A percentile compares a stretch with the other conserved stretches of the same genome.
These are phyloP conservation scores for Wickerhamiella nectarea DNA, from an alignment of 805 yeast genomes.

Conservation along the genomic window DNA sequence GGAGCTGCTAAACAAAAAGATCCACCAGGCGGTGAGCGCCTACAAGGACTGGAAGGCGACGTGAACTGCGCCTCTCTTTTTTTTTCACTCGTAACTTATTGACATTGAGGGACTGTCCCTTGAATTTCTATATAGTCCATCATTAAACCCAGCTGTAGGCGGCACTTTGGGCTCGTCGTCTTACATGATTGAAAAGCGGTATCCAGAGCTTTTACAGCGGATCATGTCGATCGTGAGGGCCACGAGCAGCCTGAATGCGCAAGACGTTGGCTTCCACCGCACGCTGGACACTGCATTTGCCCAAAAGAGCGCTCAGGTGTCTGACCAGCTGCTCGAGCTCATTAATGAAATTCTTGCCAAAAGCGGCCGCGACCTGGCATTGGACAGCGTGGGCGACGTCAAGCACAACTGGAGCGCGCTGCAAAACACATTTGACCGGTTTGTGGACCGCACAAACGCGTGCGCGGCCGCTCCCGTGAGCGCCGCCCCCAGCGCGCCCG, in stretches of 20 bases:
- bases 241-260: conserved; percentile 56
- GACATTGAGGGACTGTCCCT: too few relatives aligned
- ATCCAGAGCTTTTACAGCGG: conserved; percentile 2
- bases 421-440: conserved; percentile 47
- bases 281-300: conserved; percentile 43
- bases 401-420: conserved; percentile 47
- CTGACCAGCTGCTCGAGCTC: conserved; percentile 21
- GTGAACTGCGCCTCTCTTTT: neutral
- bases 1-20: conserved; percentile 66
- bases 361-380: conserved; percentile 17
- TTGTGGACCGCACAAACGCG: conserved; percentile 61
- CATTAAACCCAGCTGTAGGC: too few relatives aligned
- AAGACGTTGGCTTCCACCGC: conserved; percentile 65
- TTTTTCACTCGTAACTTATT: too few relatives aligned
- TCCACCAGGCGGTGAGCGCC: conserved; percentile 82
- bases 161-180: neutral
- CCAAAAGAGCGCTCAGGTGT: conserved; percentile 28
- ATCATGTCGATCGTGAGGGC: conserved; percentile 49
- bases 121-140: too few relatives aligned
- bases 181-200: conserved; percentile 4
- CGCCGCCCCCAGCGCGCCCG: neutral
- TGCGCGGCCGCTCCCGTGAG: conserved; percentile 7
- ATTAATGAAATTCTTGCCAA: conserved; percentile 22
- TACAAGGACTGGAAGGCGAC: conserved; percentile 31
- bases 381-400: conserved; percentile 33